phyloP scores from a whole-genome alignment of 2,329 filamentous ascomycete genomes.

The Cordyceps militaris region DNA sequence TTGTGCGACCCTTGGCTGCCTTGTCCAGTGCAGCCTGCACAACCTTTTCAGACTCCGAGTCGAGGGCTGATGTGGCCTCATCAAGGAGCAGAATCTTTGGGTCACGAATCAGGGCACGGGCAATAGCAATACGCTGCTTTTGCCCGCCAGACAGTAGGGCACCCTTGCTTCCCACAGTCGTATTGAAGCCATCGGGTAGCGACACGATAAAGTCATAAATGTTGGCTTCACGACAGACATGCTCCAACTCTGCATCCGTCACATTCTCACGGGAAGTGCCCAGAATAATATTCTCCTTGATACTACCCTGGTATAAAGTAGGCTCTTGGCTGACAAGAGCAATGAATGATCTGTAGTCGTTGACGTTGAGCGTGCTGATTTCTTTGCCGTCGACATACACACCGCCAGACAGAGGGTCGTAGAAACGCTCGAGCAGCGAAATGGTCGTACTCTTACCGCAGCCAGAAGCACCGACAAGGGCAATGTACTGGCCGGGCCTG shows the following conservation, averaged over 20 bases:
- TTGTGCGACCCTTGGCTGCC: conserved; percentile 77
- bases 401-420: conserved; percentile 75
- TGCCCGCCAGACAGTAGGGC: conserved; percentile 81
- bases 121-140: conserved; percentile 91
- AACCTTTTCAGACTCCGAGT: conserved; percentile 69
- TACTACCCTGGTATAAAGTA: conserved; percentile 86
- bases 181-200: conserved; percentile 78
- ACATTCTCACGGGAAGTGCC: conserved; percentile 62
- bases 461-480: conserved; percentile 87
- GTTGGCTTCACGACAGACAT: conserved; percentile 82
- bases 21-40: conserved; percentile 76
- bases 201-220: conserved; percentile 90
- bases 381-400: conserved; percentile 79
- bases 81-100: conserved; percentile 81
- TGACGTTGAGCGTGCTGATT: conserved; percentile 73
- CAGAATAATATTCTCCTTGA: conserved; percentile 83
- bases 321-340: conserved; percentile 92
- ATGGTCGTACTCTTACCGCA: conserved; percentile 95
- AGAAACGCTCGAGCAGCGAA: conserved; percentile 86
- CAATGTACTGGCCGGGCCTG: conserved; percentile 74
- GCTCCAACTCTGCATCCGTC: conserved; percentile 63
- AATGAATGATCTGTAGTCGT: conserved; percentile 75
- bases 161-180: conserved; percentile 81
- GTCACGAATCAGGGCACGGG: conserved; percentile 81
- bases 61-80: conserved; percentile 72